These are phyloP conservation scores for Phytopythium aichiense DNA, from an alignment of 352 stramenopile species.

Conservation along the genomic window DNA sequence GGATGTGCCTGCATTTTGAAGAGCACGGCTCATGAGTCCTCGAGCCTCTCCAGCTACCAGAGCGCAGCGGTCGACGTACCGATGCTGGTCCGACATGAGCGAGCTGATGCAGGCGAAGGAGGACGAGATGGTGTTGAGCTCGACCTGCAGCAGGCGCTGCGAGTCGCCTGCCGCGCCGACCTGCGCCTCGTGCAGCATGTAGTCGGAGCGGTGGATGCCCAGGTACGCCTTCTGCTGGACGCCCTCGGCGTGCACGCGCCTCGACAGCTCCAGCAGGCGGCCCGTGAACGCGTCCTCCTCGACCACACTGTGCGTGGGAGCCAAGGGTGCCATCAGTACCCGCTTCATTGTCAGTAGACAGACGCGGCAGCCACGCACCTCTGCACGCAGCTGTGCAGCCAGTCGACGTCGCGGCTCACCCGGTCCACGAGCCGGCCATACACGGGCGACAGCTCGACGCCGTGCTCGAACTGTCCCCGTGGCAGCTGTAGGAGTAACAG, in stretches of 20 bases:
- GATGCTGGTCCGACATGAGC: slow-evolving; percentile 90
- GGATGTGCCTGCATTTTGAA: slow-evolving; percentile 32
- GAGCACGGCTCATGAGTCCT: neutral
- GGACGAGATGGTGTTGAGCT: slow-evolving; percentile 98
- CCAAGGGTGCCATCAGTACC: neutral
- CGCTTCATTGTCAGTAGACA: neutral
- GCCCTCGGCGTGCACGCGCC: slow-evolving; percentile 56
- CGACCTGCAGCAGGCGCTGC: slow-evolving; percentile 90
- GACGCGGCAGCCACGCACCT: slow-evolving; percentile 12
- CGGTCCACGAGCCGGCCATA: slow-evolving; percentile 79
- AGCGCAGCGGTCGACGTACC: slow-evolving; percentile 23
- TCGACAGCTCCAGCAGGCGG: slow-evolving; percentile 75
- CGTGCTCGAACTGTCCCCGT: slow-evolving; percentile 56
- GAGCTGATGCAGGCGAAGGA: slow-evolving; percentile 96
- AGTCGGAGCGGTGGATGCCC: slow-evolving; percentile 92
- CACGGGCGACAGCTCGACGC: slow-evolving; percentile 57
- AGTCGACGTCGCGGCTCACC: slow-evolving; percentile 75
- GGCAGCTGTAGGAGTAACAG: slow-evolving; percentile 26
- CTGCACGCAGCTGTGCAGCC: slow-evolving; percentile 67
- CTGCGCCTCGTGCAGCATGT: slow-evolving; percentile 91
- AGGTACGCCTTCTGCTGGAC: slow-evolving; percentile 81
- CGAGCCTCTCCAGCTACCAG: neutral
- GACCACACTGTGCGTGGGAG: slow-evolving; percentile 38
- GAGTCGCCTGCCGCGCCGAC: slow-evolving; percentile 22
- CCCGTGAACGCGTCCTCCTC: slow-evolving; percentile 85